phyloP scores from a whole-genome alignment of 148 eudicot genomes.

The Silene uniflora region DNA sequence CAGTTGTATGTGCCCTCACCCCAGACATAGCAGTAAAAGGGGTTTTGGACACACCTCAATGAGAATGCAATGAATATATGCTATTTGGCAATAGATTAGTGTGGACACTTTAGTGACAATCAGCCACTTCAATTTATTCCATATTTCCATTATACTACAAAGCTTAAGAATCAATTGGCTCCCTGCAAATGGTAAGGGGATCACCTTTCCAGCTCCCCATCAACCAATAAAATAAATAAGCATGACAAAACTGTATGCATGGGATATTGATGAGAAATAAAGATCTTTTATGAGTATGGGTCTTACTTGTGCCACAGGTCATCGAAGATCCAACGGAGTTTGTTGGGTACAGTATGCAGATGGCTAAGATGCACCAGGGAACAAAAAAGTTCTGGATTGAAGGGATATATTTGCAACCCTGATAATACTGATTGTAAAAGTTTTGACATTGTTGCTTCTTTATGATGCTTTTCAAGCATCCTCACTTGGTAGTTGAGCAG shows the following conservation, averaged over 20 bases:
- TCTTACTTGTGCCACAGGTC: constrained; percentile 65
- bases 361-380: constrained; percentile 60
- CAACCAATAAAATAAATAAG: constrained; percentile 4
- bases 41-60: not conserved
- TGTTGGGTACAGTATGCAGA: constrained; percentile 60
- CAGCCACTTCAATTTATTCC: not conserved
- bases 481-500: constrained; percentile 57
- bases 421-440: constrained; percentile 52
- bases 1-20: not conserved
- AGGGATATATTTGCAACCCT: constrained; percentile 80
- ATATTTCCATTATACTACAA: not conserved
- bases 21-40: not conserved
- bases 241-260: not conserved
- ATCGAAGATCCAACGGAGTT: constrained; percentile 73
- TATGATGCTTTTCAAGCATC: constrained; percentile 62
- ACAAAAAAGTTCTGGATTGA: constrained; percentile 49
- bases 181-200: not conserved
- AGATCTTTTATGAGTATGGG: not conserved
- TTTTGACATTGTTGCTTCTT: constrained; percentile 46
- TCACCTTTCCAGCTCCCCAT: not conserved
- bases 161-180: not conserved
- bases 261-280: not conserved
- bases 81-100: not conserved
- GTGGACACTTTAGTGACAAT: not conserved
- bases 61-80: not conserved